Percentiles rank a stretch among this genome's conserved stretches.
These are phyloP conservation scores for Withania somnifera DNA, from an alignment of 305 asterid genomes.

Conservation along the genomic window DNA sequence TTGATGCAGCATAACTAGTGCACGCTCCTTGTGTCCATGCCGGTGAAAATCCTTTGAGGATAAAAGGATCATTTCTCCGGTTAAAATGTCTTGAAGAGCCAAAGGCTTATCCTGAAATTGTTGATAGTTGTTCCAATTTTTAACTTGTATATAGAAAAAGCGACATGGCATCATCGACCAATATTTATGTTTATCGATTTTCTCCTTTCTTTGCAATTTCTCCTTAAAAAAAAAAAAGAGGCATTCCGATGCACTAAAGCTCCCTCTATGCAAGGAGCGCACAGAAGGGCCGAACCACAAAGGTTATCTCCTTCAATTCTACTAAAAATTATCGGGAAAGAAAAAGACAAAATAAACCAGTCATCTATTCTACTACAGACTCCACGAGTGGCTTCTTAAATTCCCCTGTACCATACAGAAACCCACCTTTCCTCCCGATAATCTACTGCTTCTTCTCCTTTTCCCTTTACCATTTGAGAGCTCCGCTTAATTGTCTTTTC, in stretches of 20 bases:
- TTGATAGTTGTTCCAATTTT: constrained; percentile 13
- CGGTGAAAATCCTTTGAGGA: constrained; percentile 57
- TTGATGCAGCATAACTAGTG: constrained; percentile 92
- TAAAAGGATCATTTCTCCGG: constrained; percentile 58
- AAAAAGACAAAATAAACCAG: neutral
- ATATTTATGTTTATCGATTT: neutral
- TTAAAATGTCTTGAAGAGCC: constrained; percentile 71
- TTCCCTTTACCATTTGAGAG: neutral
- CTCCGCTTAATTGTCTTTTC: neutral
- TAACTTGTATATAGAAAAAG: neutral
- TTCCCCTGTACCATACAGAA: neutral
- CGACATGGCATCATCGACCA: neutral
- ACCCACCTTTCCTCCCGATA: neutral
- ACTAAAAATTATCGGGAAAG: neutral
- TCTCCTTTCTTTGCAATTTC: neutral
- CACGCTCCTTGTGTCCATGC: constrained; percentile 92
- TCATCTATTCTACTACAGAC: neutral
- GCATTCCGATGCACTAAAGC: no score
- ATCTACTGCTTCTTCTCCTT: neutral
- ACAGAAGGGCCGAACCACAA: no score
- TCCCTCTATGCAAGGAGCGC: no score
- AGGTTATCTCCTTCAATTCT: neutral
- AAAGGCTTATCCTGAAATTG: constrained; percentile 66
- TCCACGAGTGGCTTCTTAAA: neutral
- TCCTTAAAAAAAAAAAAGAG: no score